A percentile compares a stretch with the other conserved stretches of the same genome.
phyloP scores from a whole-genome alignment of 192 early-diverging fungal species.

The Pecoramyces ruminantium region DNA sequence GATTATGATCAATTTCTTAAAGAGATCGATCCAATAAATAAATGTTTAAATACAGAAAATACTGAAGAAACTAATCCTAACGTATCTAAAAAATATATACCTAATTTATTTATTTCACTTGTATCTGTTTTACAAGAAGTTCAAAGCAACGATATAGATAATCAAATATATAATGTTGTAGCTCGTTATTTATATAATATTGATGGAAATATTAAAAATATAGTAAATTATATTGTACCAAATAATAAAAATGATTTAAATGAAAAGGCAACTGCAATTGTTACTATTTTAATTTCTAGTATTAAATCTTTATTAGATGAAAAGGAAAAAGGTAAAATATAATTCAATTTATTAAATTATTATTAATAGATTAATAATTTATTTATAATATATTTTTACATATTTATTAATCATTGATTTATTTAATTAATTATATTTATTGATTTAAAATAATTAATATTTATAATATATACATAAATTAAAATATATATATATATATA shows the following conservation, averaged over 20 bases:
- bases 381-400: too few species aligned
- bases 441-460: too few species aligned
- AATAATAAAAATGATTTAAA: background rate
- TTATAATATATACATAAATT: too few species aligned
- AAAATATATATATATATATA: too few species aligned
- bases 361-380: too few species aligned
- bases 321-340: background rate
- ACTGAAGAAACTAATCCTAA: background rate
- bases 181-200: background rate
- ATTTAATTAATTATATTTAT: too few species aligned
- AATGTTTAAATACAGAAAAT: background rate
- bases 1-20: background rate
- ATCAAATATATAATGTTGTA: background rate
- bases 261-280: background rate
- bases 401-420: too few species aligned
- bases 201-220: background rate
- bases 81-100: background rate
- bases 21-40: background rate
- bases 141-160: background rate
- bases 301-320: background rate
- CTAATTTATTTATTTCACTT: background rate
- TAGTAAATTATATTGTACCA: background rate
- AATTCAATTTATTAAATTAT: too few species aligned
- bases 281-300: background rate
- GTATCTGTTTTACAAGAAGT: background rate